Percentiles rank a stretch among this genome's conserved stretches.
phyloP scores from a whole-genome alignment of 805 yeast species.

The Allodekkera sacchari region DNA sequence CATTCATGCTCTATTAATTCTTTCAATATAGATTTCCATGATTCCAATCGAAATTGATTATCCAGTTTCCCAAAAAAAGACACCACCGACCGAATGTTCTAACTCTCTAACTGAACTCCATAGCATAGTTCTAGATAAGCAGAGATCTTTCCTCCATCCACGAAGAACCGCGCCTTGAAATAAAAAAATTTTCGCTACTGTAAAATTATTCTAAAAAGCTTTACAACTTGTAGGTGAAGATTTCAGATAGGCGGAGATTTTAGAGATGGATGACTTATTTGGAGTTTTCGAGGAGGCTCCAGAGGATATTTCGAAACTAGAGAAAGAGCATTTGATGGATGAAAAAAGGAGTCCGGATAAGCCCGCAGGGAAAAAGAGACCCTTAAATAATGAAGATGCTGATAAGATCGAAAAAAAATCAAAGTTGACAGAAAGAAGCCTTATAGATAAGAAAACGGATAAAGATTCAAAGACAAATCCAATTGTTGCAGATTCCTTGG shows the following conservation, averaged over 20 bases:
- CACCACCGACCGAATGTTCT: too few relatives aligned
- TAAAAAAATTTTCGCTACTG: too few relatives aligned
- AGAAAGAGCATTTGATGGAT: constrained; percentile 9
- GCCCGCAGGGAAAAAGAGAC: constrained; percentile 1
- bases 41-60: too few relatives aligned
- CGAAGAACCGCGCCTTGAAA: background rate
- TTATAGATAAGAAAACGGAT: constrained; percentile 28
- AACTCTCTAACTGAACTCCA: too few relatives aligned
- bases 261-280: constrained; percentile 46
- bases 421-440: constrained; percentile 23
- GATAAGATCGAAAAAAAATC: constrained; percentile 15
- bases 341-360: background rate
- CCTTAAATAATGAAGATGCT: constrained; percentile 6
- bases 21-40: too few relatives aligned
- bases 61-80: too few relatives aligned
- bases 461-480: constrained; percentile 37
- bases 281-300: constrained; percentile 55
- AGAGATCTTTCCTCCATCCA: too few relatives aligned
- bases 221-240: background rate
- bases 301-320: constrained; percentile 17
- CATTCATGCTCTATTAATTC: too few relatives aligned
- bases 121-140: too few relatives aligned
- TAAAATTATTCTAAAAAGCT: background rate
- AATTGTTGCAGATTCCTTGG: constrained; percentile 78
- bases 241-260: background rate